These are phyloP conservation scores for Globisporangium megalacanthum DNA, from an alignment of 352 stramenopile species.

Conservation along the genomic window DNA sequence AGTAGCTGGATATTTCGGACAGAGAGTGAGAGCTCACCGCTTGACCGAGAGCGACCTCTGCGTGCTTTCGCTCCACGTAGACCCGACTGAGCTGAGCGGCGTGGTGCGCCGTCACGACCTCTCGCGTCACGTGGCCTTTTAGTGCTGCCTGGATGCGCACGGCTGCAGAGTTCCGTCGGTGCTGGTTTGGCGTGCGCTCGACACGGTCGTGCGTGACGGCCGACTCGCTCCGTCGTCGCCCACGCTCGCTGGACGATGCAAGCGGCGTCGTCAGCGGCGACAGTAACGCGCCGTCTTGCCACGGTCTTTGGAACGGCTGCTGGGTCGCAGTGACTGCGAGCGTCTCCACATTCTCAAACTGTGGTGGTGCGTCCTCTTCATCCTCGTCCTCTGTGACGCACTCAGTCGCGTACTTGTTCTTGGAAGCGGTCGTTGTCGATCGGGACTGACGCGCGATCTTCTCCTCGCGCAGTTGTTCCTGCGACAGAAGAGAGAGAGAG, in stretches of 20 bases:
- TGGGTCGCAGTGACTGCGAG: slow-evolving; percentile 40
- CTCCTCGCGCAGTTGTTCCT: slow-evolving; percentile 12
- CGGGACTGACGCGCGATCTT: slow-evolving; percentile 21
- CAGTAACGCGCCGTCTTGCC: background rate
- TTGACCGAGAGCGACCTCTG: slow-evolving; percentile 29
- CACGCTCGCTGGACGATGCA: background rate
- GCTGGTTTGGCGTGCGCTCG: background rate
- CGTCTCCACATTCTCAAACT: slow-evolving; percentile 26
- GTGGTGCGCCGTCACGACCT: slow-evolving; percentile 14
- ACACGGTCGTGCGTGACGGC: background rate
- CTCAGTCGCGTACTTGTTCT: slow-evolving; percentile 9
- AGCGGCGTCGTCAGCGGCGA: background rate
- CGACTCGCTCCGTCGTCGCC: slow-evolving; percentile 1
- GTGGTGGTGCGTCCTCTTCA: slow-evolving; percentile 21
- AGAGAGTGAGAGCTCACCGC: slow-evolving; percentile 26
- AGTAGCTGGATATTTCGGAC: too few species aligned
- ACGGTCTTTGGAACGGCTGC: slow-evolving; percentile 21
- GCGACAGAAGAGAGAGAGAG: background rate
- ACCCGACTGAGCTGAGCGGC: slow-evolving; percentile 41
- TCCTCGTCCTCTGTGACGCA: slow-evolving; percentile 1
- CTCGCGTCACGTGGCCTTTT: slow-evolving; percentile 23
- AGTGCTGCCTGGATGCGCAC: slow-evolving; percentile 31
- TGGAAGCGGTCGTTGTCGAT: background rate
- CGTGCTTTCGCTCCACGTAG: slow-evolving; percentile 62
- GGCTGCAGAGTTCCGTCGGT: slow-evolving; percentile 18